phyloP scores from a whole-genome alignment of 306 rosid species.

The Carpinus fangiana region DNA sequence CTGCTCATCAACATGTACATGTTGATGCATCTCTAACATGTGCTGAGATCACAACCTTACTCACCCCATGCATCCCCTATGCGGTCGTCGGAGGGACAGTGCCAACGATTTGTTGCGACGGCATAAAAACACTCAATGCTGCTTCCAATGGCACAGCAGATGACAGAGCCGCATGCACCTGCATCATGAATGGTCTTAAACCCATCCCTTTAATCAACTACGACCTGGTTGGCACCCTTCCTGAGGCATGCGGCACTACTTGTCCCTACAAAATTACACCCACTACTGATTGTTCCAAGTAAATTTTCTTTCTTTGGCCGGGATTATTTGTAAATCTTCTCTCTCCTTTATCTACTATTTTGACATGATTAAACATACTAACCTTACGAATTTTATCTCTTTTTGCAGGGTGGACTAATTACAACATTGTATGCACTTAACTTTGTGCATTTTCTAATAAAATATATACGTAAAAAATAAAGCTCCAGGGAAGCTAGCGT shows the following conservation, averaged over 20 bases:
- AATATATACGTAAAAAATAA: background rate
- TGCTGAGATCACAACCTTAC: constrained; percentile 38
- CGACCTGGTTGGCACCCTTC: constrained; percentile 31
- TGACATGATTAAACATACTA: background rate
- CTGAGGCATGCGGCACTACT: constrained; percentile 39
- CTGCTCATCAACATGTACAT: constrained; percentile 5
- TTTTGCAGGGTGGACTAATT: constrained; percentile 48
- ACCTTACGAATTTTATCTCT: constrained; percentile 14
- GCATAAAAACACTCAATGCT: constrained; percentile 45
- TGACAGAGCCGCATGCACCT: constrained; percentile 48
- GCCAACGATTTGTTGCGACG: constrained; percentile 54
- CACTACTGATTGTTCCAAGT: constrained; percentile 59
- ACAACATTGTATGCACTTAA: too few species aligned
- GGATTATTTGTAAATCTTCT: background rate
- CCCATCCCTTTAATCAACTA: constrained; percentile 50
- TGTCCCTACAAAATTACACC: constrained; percentile 69
- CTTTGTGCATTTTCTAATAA: background rate
- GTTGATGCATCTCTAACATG: constrained; percentile 42
- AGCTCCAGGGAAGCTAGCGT: background rate
- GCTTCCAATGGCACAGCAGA: constrained; percentile 40
- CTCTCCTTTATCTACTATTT: background rate
- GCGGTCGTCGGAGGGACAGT: constrained; percentile 58
- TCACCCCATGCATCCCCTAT: constrained; percentile 61
- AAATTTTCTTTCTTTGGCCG: background rate
- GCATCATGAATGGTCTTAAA: constrained; percentile 49